Percentiles rank a stretch among this genome's conserved stretches.
These are phyloP conservation scores for Nosema bombycis DNA, from an alignment of 371 early-diverging fungal genomes.

Conservation along the genomic window DNA sequence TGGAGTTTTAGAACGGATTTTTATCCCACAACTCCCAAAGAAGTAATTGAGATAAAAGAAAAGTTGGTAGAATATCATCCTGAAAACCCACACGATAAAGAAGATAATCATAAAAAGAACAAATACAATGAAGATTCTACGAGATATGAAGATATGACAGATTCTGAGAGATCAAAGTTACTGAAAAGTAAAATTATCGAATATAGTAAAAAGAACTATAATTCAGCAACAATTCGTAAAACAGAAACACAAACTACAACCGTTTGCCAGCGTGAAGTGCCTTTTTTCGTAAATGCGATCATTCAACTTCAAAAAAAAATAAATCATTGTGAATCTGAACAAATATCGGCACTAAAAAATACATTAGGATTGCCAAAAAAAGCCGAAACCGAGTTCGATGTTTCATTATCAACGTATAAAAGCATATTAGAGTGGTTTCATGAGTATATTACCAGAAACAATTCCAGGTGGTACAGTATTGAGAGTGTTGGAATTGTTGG, in stretches of 20 bases:
- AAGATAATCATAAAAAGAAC: neutral
- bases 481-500: slow-evolving; percentile 98
- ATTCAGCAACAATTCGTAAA: slow-evolving; percentile 71
- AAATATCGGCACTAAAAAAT: slow-evolving; percentile 43
- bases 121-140: slow-evolving; percentile 31
- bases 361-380: too few relatives aligned
- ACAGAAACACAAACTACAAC: slow-evolving; percentile 59
- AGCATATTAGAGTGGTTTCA: slow-evolving; percentile 91
- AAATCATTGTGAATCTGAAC: slow-evolving; percentile 87
- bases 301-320: slow-evolving; percentile 90
- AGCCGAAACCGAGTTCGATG: slow-evolving; percentile 80
- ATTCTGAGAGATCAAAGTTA: slow-evolving; percentile 69
- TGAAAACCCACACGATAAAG: slow-evolving; percentile 45
- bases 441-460: slow-evolving; percentile 98
- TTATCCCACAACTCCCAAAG: slow-evolving; percentile 77
- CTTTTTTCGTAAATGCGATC: slow-evolving; percentile 96
- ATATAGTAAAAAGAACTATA: slow-evolving; percentile 81
- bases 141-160: slow-evolving; percentile 69
- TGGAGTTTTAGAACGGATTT: slow-evolving; percentile 97
- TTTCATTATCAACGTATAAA: slow-evolving; percentile 95
- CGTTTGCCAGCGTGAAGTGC: slow-evolving; percentile 94
- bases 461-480: slow-evolving; percentile 95
- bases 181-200: slow-evolving; percentile 75
- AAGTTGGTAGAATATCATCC: slow-evolving; percentile 69
- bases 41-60: slow-evolving; percentile 79